phyloP scores from a whole-genome alignment of 1,284 basidiomycete genomes.

The Boletus hoseneyae region DNA sequence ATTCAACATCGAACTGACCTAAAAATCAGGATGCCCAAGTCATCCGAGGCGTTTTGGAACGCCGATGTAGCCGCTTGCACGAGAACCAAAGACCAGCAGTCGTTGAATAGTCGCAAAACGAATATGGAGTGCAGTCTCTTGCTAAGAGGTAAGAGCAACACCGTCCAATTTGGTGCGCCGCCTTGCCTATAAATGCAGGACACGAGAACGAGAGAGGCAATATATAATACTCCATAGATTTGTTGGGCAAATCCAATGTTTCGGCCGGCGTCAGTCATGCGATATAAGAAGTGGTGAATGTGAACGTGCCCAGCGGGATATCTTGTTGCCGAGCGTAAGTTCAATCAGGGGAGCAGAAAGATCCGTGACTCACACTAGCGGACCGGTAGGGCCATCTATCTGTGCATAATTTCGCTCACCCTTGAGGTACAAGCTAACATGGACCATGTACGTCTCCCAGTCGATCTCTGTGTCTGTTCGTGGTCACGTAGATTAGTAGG shows the following conservation, averaged over 20 bases:
- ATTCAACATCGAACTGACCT: constrained; percentile 52
- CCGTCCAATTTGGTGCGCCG: constrained; percentile 73
- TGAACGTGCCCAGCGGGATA: constrained; percentile 95
- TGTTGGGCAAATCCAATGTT: constrained; percentile 73
- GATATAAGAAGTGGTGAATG: constrained; percentile 75
- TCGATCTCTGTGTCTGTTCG: constrained; percentile 96
- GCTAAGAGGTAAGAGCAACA: constrained; percentile 80
- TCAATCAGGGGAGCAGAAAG: not conserved
- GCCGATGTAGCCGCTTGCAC: constrained; percentile 60
- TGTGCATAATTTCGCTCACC: constrained; percentile 87
- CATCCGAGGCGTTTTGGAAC: constrained; percentile 57
- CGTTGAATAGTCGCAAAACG: constrained; percentile 92
- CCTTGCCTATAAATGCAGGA: constrained; percentile 69
- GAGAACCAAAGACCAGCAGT: constrained; percentile 79
- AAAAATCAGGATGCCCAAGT: constrained; percentile 63
- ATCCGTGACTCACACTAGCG: constrained; percentile 71
- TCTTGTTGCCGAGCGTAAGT: constrained; percentile 39
- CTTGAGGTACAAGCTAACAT: constrained; percentile 73
- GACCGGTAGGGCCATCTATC: constrained; percentile 90
- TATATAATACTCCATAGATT: constrained; percentile 74
- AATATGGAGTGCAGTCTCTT: constrained; percentile 96
- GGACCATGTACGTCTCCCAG: constrained; percentile 91
- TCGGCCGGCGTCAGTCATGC: constrained; percentile 59
- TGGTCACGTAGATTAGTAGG: constrained; percentile 14
- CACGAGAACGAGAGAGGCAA: constrained; percentile 60